Evolutionary conservation across 225 moss, liverwort and hornwort genomes (phyloP).

Genomic region (Antitrichia curtipendula): DNA sequence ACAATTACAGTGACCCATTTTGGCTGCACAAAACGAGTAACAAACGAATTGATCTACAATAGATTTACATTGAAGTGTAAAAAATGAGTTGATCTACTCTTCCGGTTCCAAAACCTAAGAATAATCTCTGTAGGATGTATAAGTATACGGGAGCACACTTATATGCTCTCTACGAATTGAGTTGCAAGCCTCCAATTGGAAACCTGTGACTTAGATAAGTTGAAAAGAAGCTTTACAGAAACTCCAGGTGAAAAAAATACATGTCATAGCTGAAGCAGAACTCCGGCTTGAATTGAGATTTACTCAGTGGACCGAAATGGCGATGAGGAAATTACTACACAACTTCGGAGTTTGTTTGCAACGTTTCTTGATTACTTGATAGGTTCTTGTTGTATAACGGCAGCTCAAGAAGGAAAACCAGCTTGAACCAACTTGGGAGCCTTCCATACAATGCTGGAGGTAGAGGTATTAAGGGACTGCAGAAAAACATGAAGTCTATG

Average conservation of each 20-base stretch:
- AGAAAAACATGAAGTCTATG: not conserved
- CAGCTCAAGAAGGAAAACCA: constrained; percentile 59
- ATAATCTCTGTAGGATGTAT: not conserved
- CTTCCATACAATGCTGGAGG: constrained; percentile 58
- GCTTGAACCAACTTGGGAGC: constrained; percentile 70
- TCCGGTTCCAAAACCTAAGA: not conserved
- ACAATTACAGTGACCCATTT: not conserved
- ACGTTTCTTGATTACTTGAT: constrained; percentile 38
- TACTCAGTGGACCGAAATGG: not conserved
- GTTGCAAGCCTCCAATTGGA: not conserved
- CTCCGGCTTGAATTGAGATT: not conserved
- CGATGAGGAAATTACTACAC: not conserved
- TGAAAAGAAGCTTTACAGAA: not conserved
- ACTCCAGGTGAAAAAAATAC: not conserved
- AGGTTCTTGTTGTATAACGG: constrained; percentile 67
- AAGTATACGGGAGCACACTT: not conserved
- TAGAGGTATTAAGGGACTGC: constrained; percentile 76
- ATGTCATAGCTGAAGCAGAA: not conserved
- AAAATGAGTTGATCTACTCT: not conserved
- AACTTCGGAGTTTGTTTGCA: constrained; percentile 9
- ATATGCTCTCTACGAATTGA: not conserved
- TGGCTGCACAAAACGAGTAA: not conserved
- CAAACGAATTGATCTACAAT: not conserved
- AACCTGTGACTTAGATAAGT: not conserved
- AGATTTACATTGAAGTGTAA: not conserved